Evolutionary conservation across 768 basidiomycete species (phyloP), one percentile per base, ranked within the genome.

Genomic region (Auricularia cornea): DNA sequence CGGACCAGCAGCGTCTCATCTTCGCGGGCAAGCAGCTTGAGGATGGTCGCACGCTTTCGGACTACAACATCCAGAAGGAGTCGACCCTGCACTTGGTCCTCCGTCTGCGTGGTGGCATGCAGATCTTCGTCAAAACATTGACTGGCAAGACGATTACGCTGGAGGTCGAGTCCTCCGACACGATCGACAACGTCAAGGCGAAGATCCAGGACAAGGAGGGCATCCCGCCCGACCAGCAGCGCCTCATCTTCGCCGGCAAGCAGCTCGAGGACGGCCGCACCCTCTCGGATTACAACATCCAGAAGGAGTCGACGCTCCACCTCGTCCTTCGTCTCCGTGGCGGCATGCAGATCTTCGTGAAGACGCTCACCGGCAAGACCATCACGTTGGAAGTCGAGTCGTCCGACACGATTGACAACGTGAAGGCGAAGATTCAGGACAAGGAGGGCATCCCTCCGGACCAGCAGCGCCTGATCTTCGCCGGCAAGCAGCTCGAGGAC

Each of bases 1-100:
- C 92, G 4, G 93, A 94, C 69, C 92, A 92, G 71, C 92, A 94
- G 70, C 89, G 92, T 54, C 80, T 94, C 8, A 94, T 94, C 74
- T 94, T 94, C 67, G 93, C 93, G 32, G 93, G 92, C 33, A 94
- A 95, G 77, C 93, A 95, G 73, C 78, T 94, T 10, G 92, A 95
- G 68, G 93, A 94, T 68, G 92, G 92, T 23, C 89, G 93, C 28
- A 95, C 93, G 0, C 78, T 94, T 0, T 92, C 90, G 0, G 92
- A 94, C 69, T 94, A 93, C 75, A 93, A 92, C 72, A 93, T 92
- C 54, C 91, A 92, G 81, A 92, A 92, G 74, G 90, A 92, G 77
- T 90, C 87, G 0, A 93, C 90, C 0, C 86, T 92, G 28, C 87
- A 88, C 65, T 80, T 30, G 20, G 76, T 78, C 38, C 71, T 77